Conservation (phyloP, 176 grass and related monocot species). For the Rhynchospora tenuis region DNA sequence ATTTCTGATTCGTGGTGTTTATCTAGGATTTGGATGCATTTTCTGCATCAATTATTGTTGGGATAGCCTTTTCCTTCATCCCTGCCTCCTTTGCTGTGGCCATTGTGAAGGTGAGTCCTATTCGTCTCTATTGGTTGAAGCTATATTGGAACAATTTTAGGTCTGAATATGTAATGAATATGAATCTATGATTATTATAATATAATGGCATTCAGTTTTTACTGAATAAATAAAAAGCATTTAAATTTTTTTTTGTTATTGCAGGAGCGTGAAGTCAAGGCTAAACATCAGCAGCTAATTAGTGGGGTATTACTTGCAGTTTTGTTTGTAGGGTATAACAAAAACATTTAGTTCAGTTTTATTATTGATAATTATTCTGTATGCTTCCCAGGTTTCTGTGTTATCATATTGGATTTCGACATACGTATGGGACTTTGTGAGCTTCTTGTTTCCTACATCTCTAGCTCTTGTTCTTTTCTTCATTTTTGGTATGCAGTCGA, state of each 20-base stretch:
- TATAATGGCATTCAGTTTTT: background rate
- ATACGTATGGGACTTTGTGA: constrained; percentile 48
- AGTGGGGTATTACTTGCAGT: constrained; percentile 40
- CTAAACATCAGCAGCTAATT: constrained; percentile 53
- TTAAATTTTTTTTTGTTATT: constrained; percentile 4
- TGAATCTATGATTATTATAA: background rate
- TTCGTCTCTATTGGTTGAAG: background rate
- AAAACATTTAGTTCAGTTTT: background rate
- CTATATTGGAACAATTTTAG: background rate
- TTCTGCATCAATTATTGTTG: constrained; percentile 50
- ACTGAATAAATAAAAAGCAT: background rate
- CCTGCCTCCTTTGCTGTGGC: constrained; percentile 47
- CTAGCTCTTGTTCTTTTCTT: constrained; percentile 41
- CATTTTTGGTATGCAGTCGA: constrained; percentile 34
- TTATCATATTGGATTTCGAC: constrained; percentile 48
- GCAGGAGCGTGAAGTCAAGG: constrained; percentile 49
- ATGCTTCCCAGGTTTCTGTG: constrained; percentile 36
- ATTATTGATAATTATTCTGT: background rate
- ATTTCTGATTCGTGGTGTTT: background rate
- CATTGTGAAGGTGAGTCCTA: constrained; percentile 38
- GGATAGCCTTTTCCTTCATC: constrained; percentile 45
- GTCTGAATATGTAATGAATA: background rate
- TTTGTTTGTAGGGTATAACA: background rate
- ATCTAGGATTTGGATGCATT: constrained; percentile 54
- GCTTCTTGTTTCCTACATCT: constrained; percentile 40